Evolutionary conservation across 352 stramenopile genomes (phyloP).

Genomic region (Pythium aquatile): DNA sequence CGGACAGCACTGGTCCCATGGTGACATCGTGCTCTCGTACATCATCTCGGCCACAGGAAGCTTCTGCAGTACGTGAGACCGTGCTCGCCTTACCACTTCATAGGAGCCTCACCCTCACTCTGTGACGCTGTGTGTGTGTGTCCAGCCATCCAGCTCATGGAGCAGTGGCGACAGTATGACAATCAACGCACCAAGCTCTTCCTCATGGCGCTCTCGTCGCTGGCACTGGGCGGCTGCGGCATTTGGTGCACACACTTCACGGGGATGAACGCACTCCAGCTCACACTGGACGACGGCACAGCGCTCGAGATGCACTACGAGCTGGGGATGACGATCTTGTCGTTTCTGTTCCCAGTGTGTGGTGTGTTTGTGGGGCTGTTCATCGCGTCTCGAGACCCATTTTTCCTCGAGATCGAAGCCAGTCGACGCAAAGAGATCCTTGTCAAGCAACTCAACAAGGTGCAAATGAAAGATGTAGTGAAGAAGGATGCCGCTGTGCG

Average conservation of each 20-base stretch:
- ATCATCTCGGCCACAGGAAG: conserved; percentile 55
- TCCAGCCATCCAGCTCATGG: conserved; percentile 28
- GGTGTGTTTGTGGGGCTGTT: conserved; percentile 45
- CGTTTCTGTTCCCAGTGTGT: conserved; percentile 45
- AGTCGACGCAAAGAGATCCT: conserved; percentile 12
- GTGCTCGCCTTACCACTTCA: not conserved
- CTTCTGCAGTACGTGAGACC: conserved; percentile 51
- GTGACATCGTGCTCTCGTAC: conserved; percentile 49
- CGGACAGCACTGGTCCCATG: conserved; percentile 4
- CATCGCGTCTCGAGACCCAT: conserved; percentile 13
- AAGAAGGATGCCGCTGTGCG: conserved; percentile 8
- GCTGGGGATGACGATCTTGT: conserved; percentile 47
- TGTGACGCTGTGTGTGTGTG: not conserved
- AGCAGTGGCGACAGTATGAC: conserved; percentile 24
- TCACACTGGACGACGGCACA: conserved; percentile 38
- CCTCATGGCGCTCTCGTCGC: conserved; percentile 34
- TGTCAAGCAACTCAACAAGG: conserved; percentile 31
- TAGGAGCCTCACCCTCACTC: no score
- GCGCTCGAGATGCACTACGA: conserved; percentile 50
- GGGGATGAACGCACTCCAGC: conserved; percentile 53
- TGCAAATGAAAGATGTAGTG: conserved; percentile 37
- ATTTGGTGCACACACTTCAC: conserved; percentile 77
- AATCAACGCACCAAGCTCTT: conserved; percentile 28
- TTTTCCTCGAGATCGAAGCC: conserved; percentile 18
- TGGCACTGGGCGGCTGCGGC: conserved; percentile 49